Evolutionary conservation across 108 stramenopile species (phyloP).

Genomic region (Chaetoceros tenuissimus): DNA sequence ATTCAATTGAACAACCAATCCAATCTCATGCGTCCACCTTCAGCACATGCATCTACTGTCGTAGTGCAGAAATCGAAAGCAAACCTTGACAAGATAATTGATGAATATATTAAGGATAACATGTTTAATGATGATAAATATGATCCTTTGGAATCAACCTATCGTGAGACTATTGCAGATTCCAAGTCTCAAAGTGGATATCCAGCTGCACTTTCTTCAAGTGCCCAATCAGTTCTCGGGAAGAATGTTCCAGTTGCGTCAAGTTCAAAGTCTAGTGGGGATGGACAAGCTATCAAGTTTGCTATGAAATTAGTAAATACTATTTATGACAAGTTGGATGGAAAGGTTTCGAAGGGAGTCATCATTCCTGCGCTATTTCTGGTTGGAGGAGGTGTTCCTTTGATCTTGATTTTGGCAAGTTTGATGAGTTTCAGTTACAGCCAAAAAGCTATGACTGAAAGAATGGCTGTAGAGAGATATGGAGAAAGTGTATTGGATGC

Average conservation of each 20-base stretch:
- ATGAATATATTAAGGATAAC: conserved; percentile 54
- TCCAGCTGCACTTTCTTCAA: conserved; percentile 25
- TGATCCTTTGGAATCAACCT: conserved; percentile 70
- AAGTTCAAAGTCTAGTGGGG: background rate
- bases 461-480: background rate
- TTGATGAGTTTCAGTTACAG: conserved; percentile 2
- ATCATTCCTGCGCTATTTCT: background rate
- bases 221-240: conserved; percentile 27
- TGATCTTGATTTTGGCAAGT: background rate
- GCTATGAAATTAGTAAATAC: conserved; percentile 9
- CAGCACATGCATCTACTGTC: conserved; percentile 17
- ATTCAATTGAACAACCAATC: background rate
- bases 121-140: conserved; percentile 76
- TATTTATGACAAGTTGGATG: conserved; percentile 14
- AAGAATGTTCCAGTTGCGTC: conserved; percentile 9
- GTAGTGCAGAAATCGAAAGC: conserved; percentile 1
- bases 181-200: conserved; percentile 22
- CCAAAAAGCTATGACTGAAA: background rate
- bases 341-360: conserved; percentile 22
- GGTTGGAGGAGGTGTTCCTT: background rate
- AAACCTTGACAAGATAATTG: conserved; percentile 52
- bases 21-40: background rate
- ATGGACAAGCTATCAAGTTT: conserved; percentile 9
- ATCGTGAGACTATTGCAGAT: conserved; percentile 54
- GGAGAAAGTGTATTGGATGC: conserved; percentile 5